Evolutionary conservation across 1,139 yeast genomes (phyloP).

Genomic region (Yamadazyma friedrichii): DNA sequence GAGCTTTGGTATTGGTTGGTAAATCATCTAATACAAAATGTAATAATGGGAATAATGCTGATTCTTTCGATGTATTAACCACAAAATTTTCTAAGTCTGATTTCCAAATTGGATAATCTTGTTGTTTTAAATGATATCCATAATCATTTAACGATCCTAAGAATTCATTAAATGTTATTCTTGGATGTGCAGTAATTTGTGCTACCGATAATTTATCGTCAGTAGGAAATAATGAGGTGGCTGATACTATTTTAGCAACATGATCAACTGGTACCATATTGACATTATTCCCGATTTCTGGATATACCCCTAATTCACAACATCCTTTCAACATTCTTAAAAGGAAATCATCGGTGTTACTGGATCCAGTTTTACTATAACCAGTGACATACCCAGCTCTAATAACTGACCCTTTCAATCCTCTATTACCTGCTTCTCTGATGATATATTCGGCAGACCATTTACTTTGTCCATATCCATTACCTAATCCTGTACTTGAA

Average conservation of each 20-base stretch:
- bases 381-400: slow-evolving; percentile 98
- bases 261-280: slow-evolving; percentile 99
- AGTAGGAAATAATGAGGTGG: slow-evolving; percentile 73
- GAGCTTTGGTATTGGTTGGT: slow-evolving; percentile 90
- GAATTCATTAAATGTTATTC: slow-evolving; percentile 76
- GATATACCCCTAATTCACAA: slow-evolving; percentile 80
- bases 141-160: slow-evolving; percentile 61
- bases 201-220: slow-evolving; percentile 62
- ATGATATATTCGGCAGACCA: slow-evolving; percentile 95
- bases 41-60: slow-evolving; percentile 87
- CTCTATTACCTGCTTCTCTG: slow-evolving; percentile 82
- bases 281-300: slow-evolving; percentile 82
- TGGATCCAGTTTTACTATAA: slow-evolving; percentile 75
- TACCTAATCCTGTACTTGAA: slow-evolving; percentile 76
- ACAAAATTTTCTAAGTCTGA: slow-evolving; percentile 72
- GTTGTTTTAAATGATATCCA: slow-evolving; percentile 67
- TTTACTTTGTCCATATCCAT: slow-evolving; percentile 95
- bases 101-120: slow-evolving; percentile 80
- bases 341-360: slow-evolving; percentile 95
- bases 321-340: slow-evolving; percentile 93
- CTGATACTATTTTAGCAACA: slow-evolving; percentile 87
- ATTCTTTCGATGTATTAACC: slow-evolving; percentile 65
- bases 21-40: slow-evolving; percentile 92
- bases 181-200: slow-evolving; percentile 97
- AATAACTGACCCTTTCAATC: slow-evolving; percentile 83